These are phyloP conservation scores for Sclerotinia subarctica DNA, from an alignment of 2,329 filamentous ascomycete species.

Conservation along the genomic window DNA sequence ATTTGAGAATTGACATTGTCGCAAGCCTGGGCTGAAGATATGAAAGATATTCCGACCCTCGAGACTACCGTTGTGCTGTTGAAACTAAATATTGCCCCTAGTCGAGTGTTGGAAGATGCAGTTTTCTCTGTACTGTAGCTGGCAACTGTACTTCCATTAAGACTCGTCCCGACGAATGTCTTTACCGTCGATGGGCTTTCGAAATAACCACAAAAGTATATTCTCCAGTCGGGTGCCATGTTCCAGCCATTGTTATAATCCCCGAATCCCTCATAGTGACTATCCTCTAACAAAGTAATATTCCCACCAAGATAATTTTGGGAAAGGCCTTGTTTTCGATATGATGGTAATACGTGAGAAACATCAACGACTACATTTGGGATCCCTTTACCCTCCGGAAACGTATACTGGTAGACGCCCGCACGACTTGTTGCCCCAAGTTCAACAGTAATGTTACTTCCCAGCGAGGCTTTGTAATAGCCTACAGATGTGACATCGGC, in stretches of 20 bases:
- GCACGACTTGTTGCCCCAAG: constrained; percentile 54
- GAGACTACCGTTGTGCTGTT: constrained; percentile 44
- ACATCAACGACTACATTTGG: constrained; percentile 57
- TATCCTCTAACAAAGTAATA: constrained; percentile 49
- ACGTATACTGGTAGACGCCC: constrained; percentile 58
- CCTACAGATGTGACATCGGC: constrained; percentile 55
- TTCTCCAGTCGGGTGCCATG: constrained; percentile 57
- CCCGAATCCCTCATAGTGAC: constrained; percentile 57
- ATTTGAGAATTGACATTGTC: constrained; percentile 47
- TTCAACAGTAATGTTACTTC: constrained; percentile 55
- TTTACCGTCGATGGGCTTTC: constrained; percentile 47
- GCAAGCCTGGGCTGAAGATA: constrained; percentile 48
- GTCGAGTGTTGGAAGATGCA: constrained; percentile 31
- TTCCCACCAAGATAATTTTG: constrained; percentile 59
- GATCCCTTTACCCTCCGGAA: constrained; percentile 42
- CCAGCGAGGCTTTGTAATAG: constrained; percentile 56
- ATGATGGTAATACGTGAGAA: constrained; percentile 61
- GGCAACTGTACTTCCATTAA: constrained; percentile 1
- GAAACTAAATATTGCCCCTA: constrained; percentile 51
- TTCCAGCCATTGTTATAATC: constrained; percentile 69
- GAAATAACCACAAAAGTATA: constrained; percentile 52
- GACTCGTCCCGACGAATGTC: constrained; percentile 39
- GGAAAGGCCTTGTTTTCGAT: constrained; percentile 54
- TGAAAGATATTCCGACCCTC: constrained; percentile 50
- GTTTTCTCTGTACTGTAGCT: constrained; percentile 37